Conservation (phyloP, 2,329 filamentous ascomycete species). For the Fusarium beomiforme region DNA sequence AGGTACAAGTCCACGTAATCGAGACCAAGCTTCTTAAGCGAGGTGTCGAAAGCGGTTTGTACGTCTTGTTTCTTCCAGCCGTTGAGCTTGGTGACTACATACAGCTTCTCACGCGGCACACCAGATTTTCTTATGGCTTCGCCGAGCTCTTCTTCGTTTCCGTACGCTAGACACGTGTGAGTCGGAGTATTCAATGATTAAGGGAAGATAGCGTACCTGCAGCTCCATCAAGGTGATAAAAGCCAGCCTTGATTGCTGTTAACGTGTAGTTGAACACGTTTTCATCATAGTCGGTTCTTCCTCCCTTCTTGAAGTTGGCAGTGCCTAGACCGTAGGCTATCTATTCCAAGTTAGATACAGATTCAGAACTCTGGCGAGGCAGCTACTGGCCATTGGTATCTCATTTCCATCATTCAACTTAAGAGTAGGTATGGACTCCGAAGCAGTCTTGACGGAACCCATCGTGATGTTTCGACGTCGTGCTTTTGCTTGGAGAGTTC, state of each 20-base stretch:
- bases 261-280: neutral
- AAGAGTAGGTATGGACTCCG: neutral
- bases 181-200: no score
- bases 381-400: neutral
- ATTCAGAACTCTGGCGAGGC: fast-evolving
- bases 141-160: neutral
- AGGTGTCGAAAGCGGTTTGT: neutral
- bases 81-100: neutral
- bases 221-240: neutral
- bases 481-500: fast-evolving
- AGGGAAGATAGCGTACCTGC: neutral
- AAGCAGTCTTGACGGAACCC: neutral
- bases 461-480: neutral
- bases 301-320: neutral
- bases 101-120: neutral
- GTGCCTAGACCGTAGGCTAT: neutral
- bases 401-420: neutral
- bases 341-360: neutral
- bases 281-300: neutral
- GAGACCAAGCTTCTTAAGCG: neutral
- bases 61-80: neutral
- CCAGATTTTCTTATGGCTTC: neutral
- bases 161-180: neutral
- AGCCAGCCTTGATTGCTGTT: neutral
- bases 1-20: neutral